Evolutionary conservation across 305 asterid species (phyloP).

Genomic region (Fraxinus ornus): DNA sequence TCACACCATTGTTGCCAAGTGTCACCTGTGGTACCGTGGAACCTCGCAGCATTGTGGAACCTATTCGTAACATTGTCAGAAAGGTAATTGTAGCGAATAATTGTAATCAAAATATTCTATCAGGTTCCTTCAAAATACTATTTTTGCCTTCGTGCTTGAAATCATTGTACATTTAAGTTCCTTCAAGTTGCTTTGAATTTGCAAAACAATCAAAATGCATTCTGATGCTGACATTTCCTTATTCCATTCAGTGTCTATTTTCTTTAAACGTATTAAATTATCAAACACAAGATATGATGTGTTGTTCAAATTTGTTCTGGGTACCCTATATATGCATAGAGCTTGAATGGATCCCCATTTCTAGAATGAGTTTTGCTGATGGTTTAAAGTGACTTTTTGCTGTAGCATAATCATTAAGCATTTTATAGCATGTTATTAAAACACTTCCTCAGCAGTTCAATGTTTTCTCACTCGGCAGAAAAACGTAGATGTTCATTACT

Average conservation of each 20-base stretch:
- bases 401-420: not conserved
- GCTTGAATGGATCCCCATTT: not conserved
- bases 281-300: not conserved
- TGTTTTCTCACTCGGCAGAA: constrained; percentile 34
- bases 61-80: constrained; percentile 45
- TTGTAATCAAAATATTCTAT: constrained; percentile 5
- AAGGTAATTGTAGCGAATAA: constrained; percentile 39
- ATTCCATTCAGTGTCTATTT: not conserved
- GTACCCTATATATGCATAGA: not conserved
- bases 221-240: not conserved
- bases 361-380: not conserved
- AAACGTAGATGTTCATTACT: constrained; percentile 27
- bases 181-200: constrained; percentile 15
- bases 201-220: not conserved
- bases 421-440: constrained; percentile 13
- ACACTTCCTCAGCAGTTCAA: not conserved
- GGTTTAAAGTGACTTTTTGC: constrained; percentile 2
- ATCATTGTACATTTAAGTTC: not conserved
- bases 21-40: constrained; percentile 53
- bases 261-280: not conserved
- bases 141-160: not conserved
- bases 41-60: constrained; percentile 49
- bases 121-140: constrained; percentile 16
- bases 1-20: constrained; percentile 50
- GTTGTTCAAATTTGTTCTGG: not conserved